Base-by-base conservation (phyloP, 345 rosid species). In the Mallotus nudiflorus region DNA sequence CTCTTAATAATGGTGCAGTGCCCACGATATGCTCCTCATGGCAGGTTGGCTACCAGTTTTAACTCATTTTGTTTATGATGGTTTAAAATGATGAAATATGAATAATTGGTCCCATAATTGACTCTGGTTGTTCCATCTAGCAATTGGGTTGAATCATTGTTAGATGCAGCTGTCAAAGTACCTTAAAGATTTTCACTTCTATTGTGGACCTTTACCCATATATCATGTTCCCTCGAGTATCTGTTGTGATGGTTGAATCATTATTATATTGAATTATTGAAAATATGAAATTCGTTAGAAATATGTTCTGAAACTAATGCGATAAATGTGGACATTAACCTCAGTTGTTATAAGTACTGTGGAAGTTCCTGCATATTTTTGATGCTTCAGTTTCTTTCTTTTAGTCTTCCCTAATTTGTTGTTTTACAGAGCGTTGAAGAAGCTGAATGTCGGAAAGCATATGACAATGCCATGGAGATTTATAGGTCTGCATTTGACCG, bases 21-120 rank as follows among this genome's bases (percentile, higher is more conserved):
- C 99, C 99, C 53, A 89, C 98, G 44, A 96, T 92, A 85, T 84
- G 93, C 45, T 92, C 99, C 27, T 92, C 99, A 15, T 96, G 99
- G 99, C 96, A 92, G 98, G 99, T 96, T 72, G 37, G 91, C 68
- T 55, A 64, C 55, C 62, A 72, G 31, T 66, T 15, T 50, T 54
- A 54, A 62, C 11, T 65, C 33, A 6, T 20, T 15, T 67, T 18
- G 50, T 40, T 62, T 48, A 24, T 9, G 44, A 20, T 5, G 50
- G 13, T 28, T 28, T 51, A 48, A 58, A 57, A 46, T 46, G 24
- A 50, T 19, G 46, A 16, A 49, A n/a, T 52, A 33, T 62, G 6
- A 4, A n/a, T 6, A 22, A 35, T 29, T 51, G 12, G 27, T 37
- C 35, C 27, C 31, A 2, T 6, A 19, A 55, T 7, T 40, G 8